Evolutionary conservation across 73 alveolate genomes (phyloP).

Genomic region (Symbiodinium pilosum): DNA sequence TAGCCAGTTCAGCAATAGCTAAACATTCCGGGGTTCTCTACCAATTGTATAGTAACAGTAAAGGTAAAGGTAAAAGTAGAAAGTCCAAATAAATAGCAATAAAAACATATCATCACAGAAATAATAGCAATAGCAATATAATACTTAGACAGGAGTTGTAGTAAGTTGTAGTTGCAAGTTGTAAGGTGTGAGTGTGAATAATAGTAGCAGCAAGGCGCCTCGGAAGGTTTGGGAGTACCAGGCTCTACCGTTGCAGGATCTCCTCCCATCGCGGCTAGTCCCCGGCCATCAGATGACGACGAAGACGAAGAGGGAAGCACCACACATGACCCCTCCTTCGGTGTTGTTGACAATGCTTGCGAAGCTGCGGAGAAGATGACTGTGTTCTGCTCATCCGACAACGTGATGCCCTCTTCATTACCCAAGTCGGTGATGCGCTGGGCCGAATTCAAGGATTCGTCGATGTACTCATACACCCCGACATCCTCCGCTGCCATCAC

Average conservation of each 20-base stretch:
- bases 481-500: neutral
- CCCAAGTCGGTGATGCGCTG: neutral
- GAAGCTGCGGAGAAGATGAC: neutral
- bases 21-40: no score
- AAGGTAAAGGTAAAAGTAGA: no score
- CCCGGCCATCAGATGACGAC: neutral
- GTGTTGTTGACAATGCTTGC: neutral
- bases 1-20: no score
- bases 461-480: neutral
- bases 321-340: neutral
- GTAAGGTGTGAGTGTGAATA: no score
- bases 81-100: no score
- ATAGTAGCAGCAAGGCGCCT: no score
- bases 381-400: neutral
- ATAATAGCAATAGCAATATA: no score
- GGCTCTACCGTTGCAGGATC: neutral
- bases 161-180: no score
- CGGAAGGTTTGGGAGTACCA: neutral
- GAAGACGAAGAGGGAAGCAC: neutral
- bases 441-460: neutral
- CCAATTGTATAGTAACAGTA: no score
- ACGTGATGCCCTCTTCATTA: neutral
- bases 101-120: no score
- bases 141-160: no score
- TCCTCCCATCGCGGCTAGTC: neutral